Base-by-base conservation (phyloP, 352 stramenopile genomes). In the Globisporangium middletonii region DNA sequence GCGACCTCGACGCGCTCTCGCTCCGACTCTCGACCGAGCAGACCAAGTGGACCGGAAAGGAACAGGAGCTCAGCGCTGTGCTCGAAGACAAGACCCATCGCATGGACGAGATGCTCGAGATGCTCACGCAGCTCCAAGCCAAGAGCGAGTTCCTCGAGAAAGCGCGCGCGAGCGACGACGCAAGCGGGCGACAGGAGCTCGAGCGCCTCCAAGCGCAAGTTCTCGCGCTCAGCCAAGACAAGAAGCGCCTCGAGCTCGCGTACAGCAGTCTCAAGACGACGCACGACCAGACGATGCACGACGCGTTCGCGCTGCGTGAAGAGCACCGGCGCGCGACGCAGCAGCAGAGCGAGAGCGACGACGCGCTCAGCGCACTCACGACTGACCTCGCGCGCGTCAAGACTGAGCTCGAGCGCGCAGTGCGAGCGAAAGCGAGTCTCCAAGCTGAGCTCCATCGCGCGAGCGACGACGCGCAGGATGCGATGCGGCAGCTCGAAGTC, bases 51-150 rank as follows among this genome's bases (percentile, higher is more conserved):
- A 50, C 53, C 19, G 67, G 74, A 16, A 62, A 69, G 30, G 60
- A 72, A 1, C 76, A 47, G 1, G 70, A 80, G 26, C 56, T 65
- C 26, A 59, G 63, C 2, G 53, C 44, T 1, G 49, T 63, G 9
- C 53, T 86, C 9, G 71, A 81, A 35, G 78, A 86, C 6, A 89
- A 86, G 48, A 77, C 65, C 0, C 57, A 58, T 19, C 68, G 72
- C 3, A 71, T 86, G 16, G 68, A 78, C 26, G 79, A 89, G 47
- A 89, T 89, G 79, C 68, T 91, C 55, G 71, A 72, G 2, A 72
- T 88, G 66, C 60, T 88, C 15, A 84, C 72, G 33, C 74, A 91
- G 45, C 45, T 86, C 4, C 71, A 75, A 15, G 62, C 71, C 35
- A 71, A 80, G 54, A 64, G 68, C 4, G 75, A 85, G 41, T 72